Percentiles rank a stretch among this genome's conserved stretches.
Conservation (phyloP, 208 protist species). For the Herpetomonas samuelpessoai region DNA sequence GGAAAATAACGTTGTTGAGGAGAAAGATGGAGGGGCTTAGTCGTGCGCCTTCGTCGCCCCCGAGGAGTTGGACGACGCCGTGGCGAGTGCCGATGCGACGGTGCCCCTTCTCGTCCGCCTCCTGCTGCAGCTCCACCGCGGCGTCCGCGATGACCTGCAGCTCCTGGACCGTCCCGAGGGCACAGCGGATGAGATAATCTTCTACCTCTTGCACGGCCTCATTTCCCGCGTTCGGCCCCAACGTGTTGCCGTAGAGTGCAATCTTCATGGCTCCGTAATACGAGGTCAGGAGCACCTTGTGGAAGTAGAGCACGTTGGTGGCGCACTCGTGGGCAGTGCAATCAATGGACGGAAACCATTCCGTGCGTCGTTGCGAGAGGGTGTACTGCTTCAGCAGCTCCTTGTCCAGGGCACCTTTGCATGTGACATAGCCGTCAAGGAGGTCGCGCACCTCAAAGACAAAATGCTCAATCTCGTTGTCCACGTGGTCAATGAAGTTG, state of each 20-base stretch:
- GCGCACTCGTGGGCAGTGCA: slow-evolving; percentile 76
- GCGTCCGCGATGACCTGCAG: slow-evolving; percentile 58
- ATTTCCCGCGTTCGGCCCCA: slow-evolving; percentile 37
- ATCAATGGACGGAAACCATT: slow-evolving; percentile 78
- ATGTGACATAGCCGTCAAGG: slow-evolving; percentile 56
- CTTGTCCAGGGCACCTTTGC: slow-evolving; percentile 53
- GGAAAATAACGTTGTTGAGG: slow-evolving; percentile 76
- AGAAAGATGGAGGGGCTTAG: slow-evolving; percentile 67
- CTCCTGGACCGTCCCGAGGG: slow-evolving; percentile 61
- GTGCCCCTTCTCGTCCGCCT: slow-evolving; percentile 21
- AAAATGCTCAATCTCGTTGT: slow-evolving; percentile 55
- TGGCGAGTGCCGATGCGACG: neutral
- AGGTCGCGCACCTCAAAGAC: slow-evolving; percentile 53
- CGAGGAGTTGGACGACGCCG: slow-evolving; percentile 8
- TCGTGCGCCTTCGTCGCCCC: slow-evolving; percentile 10
- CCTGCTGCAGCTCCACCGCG: slow-evolving; percentile 47
- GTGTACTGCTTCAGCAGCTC: slow-evolving; percentile 41
- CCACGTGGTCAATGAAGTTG: slow-evolving; percentile 67
- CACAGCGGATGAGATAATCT: slow-evolving; percentile 60
- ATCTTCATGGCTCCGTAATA: slow-evolving; percentile 79
- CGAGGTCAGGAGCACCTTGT: slow-evolving; percentile 69
- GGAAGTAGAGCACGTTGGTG: slow-evolving; percentile 77
- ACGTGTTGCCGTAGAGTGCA: slow-evolving; percentile 50
- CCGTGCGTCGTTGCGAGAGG: slow-evolving; percentile 30
- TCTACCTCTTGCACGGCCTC: slow-evolving; percentile 54